Evolutionary conservation across 1,139 yeast genomes (phyloP).

Genomic region (Yamadazyma blattariae): DNA sequence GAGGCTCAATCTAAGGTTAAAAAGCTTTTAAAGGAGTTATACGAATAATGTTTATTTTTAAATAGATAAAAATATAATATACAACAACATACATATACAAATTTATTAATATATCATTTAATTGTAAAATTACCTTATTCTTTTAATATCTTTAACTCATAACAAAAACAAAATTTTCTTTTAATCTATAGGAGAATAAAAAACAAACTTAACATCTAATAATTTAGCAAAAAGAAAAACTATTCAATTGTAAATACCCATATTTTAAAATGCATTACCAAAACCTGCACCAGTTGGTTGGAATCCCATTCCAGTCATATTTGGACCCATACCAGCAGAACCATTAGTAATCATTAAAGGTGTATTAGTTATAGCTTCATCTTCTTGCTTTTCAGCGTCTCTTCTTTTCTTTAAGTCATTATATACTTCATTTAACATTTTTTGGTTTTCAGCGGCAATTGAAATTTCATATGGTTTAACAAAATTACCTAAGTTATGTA

Average conservation of each 20-base stretch:
- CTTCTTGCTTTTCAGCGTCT: conserved; percentile 55
- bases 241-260: too few species aligned
- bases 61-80: too few species aligned
- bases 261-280: conserved; percentile 48
- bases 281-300: conserved; percentile 69
- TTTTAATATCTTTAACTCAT: neutral
- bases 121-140: too few species aligned
- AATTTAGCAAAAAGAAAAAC: too few species aligned
- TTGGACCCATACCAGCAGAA: conserved; percentile 24
- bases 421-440: conserved; percentile 61
- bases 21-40: neutral
- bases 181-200: too few species aligned
- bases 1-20: too few species aligned
- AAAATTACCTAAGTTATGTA: conserved; percentile 72
- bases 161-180: neutral
- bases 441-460: conserved; percentile 72
- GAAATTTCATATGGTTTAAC: conserved; percentile 92
- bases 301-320: conserved; percentile 44
- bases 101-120: too few species aligned
- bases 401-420: conserved; percentile 70
- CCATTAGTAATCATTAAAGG: conserved; percentile 73
- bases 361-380: conserved; percentile 39
- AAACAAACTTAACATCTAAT: neutral
- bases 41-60: conserved; percentile 1
- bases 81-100: too few species aligned